Evolutionary conservation across 2,329 filamentous ascomycete genomes (phyloP), one percentile per base, ranked within the genome.

Genomic region (Atkinsonella texensis): DNA sequence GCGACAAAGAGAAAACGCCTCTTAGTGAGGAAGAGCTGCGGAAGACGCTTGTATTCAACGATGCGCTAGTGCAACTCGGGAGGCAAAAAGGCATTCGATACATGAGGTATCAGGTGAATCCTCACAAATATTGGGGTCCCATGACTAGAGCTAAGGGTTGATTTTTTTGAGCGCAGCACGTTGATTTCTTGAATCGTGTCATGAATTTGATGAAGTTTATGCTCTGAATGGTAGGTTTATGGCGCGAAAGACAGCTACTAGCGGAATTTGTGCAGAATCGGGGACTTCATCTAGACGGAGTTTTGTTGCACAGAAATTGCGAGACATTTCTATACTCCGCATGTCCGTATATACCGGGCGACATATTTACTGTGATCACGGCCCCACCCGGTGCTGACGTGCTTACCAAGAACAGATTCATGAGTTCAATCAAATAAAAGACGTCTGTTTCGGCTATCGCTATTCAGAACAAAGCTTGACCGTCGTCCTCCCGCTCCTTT

Each of bases 71-170:
- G 65, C 65, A 74, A 51, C 74, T 96, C 12, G 91, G 90, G 0
- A 83, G 75, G 58, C 83, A 88, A 54, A 77, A 73, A 55, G 77
- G 79, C 50, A 76, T 72, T 53, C 85, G 83, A 57, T 74, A 94
- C 45, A 82, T 94, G 50, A 76, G 91, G 56, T 98, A 96, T 67
- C 93, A 95, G 71, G 71, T 84, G 54, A 97, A 97, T 64, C 93
- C 93, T 45, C 75, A 85, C 54, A 84, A 89, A 62, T 93, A 97
- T 65, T 98, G 93, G 93, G 93, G 93, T 0, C 93, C 93, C 1
- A 81, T 95, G 80, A 73, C 70, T 49, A 72, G 73, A 57, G 79
- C 79, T 28, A 74, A 66, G 57, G 72, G 53, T 13, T 54, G 43
- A 49, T 41, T 4, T 39, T 39, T n/a, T 18, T 43, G 41, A 28